Evolutionary conservation across 768 basidiomycete species (phyloP), one percentile per base, ranked within the genome.

Genomic region (Lenzites betulinus): DNA sequence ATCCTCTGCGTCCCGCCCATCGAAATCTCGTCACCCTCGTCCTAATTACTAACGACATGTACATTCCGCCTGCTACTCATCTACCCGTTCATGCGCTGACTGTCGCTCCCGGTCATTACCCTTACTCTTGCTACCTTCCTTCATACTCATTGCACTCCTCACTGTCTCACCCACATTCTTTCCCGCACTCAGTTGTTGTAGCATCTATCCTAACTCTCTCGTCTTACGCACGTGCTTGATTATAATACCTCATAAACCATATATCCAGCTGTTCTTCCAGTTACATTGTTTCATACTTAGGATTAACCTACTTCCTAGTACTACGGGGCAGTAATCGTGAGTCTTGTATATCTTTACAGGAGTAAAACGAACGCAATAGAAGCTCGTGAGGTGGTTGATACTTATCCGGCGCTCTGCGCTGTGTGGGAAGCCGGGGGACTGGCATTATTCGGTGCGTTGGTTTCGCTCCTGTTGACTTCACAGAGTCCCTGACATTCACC

Each of bases 41-140:
- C 62, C 62, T 20, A 63, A 58, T 48, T 53, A 63, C 53, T 63
- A 55, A 59, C 44, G n/a, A 7, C 51, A 43, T 36, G 61, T 55
- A 58, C 15, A 51, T 58, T n/a, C n/a, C n/a, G n/a, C n/a, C n/a
- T n/a, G n/a, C n/a, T n/a, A n/a, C n/a, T n/a, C n/a, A 42, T 42
- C 41, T 54, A 28, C 26, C 48, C 41, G n/a, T n/a, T n/a, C n/a
- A n/a, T n/a, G n/a, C n/a, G n/a, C n/a, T n/a, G n/a, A n/a, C n/a
- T n/a, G n/a, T n/a, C n/a, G n/a, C 18, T 20, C 33, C 28, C 39
- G 25, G 30, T n/a, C 23, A 12, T 30, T 9, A 35, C 39, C 39
- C 20, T 26, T 49, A 57, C 47, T 23, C 16, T 16, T 26, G 47
- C 22, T 49, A 49, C 15, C 26, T 30, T 22, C 13, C 26, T 39